Evolutionary conservation across 2,329 filamentous ascomycete genomes (phyloP).

Genomic region (Berkeleyomyces rouxiae): DNA sequence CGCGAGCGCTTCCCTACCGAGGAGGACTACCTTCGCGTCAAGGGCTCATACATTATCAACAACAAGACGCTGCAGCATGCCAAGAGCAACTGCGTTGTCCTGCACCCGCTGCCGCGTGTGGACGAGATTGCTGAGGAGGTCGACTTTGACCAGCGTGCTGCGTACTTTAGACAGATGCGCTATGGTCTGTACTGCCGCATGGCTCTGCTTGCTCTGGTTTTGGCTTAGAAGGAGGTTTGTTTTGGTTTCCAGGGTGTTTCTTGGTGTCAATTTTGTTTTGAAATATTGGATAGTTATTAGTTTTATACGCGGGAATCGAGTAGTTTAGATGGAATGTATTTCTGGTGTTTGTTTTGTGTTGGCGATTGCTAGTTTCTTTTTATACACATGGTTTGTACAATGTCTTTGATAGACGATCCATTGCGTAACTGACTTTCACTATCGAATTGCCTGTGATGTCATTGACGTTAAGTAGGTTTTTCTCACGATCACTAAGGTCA

Average conservation of each 20-base stretch:
- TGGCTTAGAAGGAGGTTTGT: conserved; percentile 28
- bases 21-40: conserved; percentile 69
- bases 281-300: background rate
- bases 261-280: conserved; percentile 11
- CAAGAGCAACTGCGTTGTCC: conserved; percentile 82
- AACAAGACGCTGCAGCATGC: conserved; percentile 79
- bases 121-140: conserved; percentile 89
- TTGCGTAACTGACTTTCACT: too few species aligned
- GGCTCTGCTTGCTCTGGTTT: conserved; percentile 86
- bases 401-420: too few species aligned
- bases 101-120: conserved; percentile 91
- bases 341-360: conserved; percentile 1
- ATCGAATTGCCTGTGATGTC: too few species aligned
- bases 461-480: too few species aligned
- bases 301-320: background rate
- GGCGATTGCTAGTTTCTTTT: background rate
- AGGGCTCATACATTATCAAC: conserved; percentile 78
- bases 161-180: conserved; percentile 99
- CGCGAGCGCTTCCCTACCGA: conserved; percentile 83
- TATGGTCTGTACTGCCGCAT: conserved; percentile 97
- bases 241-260: conserved; percentile 3
- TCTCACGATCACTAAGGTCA: too few species aligned
- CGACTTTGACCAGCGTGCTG: conserved; percentile 89
- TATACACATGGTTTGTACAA: too few species aligned
- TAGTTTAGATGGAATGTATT: background rate